Base-by-base conservation (phyloP, 1,284 basidiomycete species). In the Malassezia arunalokei region DNA sequence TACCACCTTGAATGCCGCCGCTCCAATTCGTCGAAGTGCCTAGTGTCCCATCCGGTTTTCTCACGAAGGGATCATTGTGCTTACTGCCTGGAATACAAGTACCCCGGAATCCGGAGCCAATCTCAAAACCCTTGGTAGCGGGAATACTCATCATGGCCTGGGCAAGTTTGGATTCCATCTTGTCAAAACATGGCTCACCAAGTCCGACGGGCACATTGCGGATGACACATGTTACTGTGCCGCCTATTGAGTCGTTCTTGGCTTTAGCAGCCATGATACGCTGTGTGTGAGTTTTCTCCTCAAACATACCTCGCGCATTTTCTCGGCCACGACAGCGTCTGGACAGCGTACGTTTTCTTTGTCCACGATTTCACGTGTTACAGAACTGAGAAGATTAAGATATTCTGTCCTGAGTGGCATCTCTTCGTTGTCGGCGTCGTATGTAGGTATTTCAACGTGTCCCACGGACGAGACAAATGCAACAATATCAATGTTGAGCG, bases 141-240 rank as follows among this genome's bases (percentile, higher is more conserved):
- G 94, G 94, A 69, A 98, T 96, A 56, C 87, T 91, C 53, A 99
- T 81, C 91, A 99, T 98, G 14, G 94, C 94, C 74, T 98, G 94
- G 3, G 82, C 94, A 54, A 99, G 83, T 64, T 83, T 82, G 31
- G 94, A 94, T 75, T 96, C 94, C 72, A 98, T 84, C 78, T 98
- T 98, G 80, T 99, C 91, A 74, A 99, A 98, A 53, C 88, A 86
- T 41, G 94, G 94, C 75, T 98, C 94, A 51, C 94, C 94, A 33
- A 98, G 81, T 3, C 94, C 94, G 15, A 84, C 76, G 38, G 94
- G 91, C 6, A 86, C 82, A 60, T 84, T 82, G 49, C 92, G 85
- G 68, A 99, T 87, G 38, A 98, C 86, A 74, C 94, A 98, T 48
- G 89, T 96, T 54, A 98, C 83, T 6, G 88, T 95, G 24, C 94